phyloP scores from a whole-genome alignment of 1,284 basidiomycete species.

The Phellinidium pouzarii region DNA sequence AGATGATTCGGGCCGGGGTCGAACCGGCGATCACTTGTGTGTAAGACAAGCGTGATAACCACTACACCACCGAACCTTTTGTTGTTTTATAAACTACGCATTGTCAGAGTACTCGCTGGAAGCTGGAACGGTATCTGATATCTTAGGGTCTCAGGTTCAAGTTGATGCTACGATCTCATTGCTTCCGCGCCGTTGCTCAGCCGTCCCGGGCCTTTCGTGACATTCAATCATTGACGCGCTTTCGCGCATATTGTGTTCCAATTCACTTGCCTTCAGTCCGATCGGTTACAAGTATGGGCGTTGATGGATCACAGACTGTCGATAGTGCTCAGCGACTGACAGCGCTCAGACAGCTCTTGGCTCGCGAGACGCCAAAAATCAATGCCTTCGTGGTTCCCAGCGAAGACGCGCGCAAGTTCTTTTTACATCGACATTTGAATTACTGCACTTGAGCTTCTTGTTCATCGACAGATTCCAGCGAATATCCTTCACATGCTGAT shows the following conservation, averaged over 20 bases:
- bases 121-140: no score
- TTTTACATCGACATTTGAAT: neutral
- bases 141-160: neutral
- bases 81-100: neutral
- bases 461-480: constrained; percentile 69
- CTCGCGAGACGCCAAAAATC: constrained; percentile 45
- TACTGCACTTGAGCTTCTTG: constrained; percentile 1
- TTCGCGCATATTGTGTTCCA: neutral
- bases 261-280: neutral
- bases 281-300: constrained; percentile 24
- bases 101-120: no score
- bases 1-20: constrained; percentile 22
- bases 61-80: constrained; percentile 19
- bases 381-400: constrained; percentile 76
- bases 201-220: neutral
- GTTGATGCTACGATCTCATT: neutral
- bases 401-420: constrained; percentile 77
- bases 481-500: constrained; percentile 84
- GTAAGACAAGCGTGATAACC: constrained; percentile 21
- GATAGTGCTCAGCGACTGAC: constrained; percentile 56
- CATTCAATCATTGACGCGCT: neutral
- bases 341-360: constrained; percentile 63
- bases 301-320: constrained; percentile 41
- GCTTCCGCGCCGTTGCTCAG: neutral
- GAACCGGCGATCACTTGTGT: constrained; percentile 20